Conservation (phyloP, 768 basidiomycete species). For the Russula sp. region DNA sequence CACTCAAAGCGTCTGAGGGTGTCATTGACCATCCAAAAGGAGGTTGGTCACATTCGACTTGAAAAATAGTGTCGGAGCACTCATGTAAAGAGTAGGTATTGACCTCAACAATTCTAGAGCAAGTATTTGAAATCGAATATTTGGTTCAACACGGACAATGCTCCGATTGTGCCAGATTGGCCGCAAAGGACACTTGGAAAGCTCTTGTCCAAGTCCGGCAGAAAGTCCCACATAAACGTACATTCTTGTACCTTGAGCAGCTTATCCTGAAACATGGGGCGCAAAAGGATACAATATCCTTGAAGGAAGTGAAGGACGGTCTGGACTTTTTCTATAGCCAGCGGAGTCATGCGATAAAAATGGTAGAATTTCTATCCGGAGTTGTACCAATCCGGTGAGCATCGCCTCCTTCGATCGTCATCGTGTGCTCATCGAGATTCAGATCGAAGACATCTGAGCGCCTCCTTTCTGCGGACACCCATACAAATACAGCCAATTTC, state of each 20-base stretch:
- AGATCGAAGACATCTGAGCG: conserved; percentile 95
- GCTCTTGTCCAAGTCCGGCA: conserved; percentile 98
- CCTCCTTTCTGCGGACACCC: conserved; percentile 87
- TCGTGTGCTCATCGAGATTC: conserved; percentile 17
- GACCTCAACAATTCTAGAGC: conserved; percentile 92
- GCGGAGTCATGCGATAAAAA: conserved; percentile 89
- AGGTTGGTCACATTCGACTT: conserved; percentile 50
- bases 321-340: conserved; percentile 96
- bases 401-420: not conserved
- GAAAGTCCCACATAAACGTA: conserved; percentile 97
- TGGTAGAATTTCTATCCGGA: conserved; percentile 88
- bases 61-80: not conserved
- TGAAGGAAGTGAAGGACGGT: conserved; percentile 92
- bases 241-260: conserved; percentile 96
- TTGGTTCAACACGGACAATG: conserved; percentile 95
- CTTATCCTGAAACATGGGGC: conserved; percentile 95
- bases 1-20: conserved; percentile 91
- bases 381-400: conserved; percentile 85
- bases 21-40: conserved; percentile 97
- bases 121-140: conserved; percentile 95
- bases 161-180: conserved; percentile 87
- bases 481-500: conserved; percentile 90
- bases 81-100: conserved; percentile 56
- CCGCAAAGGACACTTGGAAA: conserved; percentile 99
- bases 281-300: conserved; percentile 91